Evolutionary conservation across 2,329 filamentous ascomycete species (phyloP), one percentile per base, ranked within the genome.

Genomic region (Scytalidium sp.): DNA sequence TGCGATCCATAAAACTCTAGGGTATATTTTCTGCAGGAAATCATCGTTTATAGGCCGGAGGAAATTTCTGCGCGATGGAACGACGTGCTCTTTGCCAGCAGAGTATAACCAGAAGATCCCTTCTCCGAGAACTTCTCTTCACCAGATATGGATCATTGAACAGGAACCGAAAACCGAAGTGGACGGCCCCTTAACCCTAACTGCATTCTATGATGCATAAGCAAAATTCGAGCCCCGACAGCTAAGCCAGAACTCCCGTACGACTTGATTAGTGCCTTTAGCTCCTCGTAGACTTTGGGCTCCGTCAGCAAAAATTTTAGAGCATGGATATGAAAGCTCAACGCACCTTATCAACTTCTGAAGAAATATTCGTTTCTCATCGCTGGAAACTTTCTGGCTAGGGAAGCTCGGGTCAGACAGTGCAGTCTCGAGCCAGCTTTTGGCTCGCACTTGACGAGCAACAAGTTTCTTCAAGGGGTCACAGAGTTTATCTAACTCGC

Each of bases 241-340:
- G 2, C 77, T 74, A n/a, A 88, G 68, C 83, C 85, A 91, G 62
- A 90, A 90, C 23, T 88, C 84, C 51, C 81, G 78, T 3, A 89
- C 80, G 1, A 88, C 74, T 48, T 83, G 77, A 55, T 85, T 88
- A 3, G 86, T 89, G 45, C 75, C 70, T 54, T 79, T 75, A 1
- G 79, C 74, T 7, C 87, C 87, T 36, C 87, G 75, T 27, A 89
- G 70, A 61, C 82, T 85, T 50, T 1, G 41, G 17, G 11, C 22
- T 42, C 32, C 43, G 8, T 41, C 17, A 50, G 19, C n/a, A 32
- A 40, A 11, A 19, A 3, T 19, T 17, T 17, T 32, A 46, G 55
- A 22, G 53, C 47, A 23, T 21, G 20, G 3, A 29, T 43, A 10
- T 19, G 19, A 19, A 7, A 43, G 9, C 19, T 29, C 17, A n/a